These are phyloP conservation scores for Psidium friedrichsthalianum DNA, from an alignment of 345 rosid genomes.

Conservation along the genomic window DNA sequence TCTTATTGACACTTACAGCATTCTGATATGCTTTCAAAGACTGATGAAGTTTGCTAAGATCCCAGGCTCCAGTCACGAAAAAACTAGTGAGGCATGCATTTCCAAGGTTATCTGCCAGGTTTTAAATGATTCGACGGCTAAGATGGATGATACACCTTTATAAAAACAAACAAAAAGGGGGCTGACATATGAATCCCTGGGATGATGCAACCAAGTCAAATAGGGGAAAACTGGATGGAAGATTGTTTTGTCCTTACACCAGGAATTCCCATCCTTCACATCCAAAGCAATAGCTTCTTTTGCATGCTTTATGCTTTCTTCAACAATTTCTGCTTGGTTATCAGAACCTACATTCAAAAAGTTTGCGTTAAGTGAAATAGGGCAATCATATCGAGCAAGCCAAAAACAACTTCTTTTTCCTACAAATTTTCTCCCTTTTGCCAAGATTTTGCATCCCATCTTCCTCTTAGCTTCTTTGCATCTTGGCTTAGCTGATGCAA, in stretches of 20 bases:
- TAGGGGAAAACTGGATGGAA: not conserved
- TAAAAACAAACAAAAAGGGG: not conserved
- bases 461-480: not conserved
- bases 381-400: not conserved
- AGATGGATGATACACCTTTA: not conserved
- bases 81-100: conserved; percentile 68
- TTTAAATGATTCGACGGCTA: not conserved
- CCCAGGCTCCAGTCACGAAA: conserved; percentile 64
- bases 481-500: not conserved
- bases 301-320: conserved; percentile 62
- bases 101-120: conserved; percentile 54
- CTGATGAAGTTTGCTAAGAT: conserved; percentile 52
- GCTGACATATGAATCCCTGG: not conserved
- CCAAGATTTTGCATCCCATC: not conserved
- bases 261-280: conserved; percentile 69
- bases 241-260: conserved; percentile 38
- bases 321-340: conserved; percentile 42
- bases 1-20: conserved; percentile 41
- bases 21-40: conserved; percentile 67
- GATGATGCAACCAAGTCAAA: not conserved
- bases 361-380: not conserved
- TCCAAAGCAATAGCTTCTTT: conserved; percentile 64
- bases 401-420: not conserved
- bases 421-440: not conserved
- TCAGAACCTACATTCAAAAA: conserved; percentile 29